Conservation (phyloP, 345 rosid species). For the Eucalyptus leucophloia region DNA sequence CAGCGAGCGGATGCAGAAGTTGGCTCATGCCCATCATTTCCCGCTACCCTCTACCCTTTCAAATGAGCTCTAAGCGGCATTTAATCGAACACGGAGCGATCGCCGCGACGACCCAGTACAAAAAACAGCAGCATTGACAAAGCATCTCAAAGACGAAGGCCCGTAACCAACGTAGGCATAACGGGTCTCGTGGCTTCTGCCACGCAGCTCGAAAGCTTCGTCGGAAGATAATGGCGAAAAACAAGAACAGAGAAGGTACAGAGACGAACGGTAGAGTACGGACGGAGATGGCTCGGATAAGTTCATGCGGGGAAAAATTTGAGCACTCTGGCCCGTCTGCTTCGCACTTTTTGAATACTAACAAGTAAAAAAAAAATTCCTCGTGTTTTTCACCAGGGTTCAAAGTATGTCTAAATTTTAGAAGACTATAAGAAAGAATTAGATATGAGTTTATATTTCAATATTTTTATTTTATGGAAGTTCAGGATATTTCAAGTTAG, state of each 20-base stretch:
- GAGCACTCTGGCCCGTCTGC: background rate
- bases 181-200: background rate
- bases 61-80: background rate
- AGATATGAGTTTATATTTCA: background rate
- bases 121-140: background rate
- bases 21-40: slow-evolving; percentile 14
- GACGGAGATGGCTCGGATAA: background rate
- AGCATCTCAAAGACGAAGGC: background rate
- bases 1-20: background rate
- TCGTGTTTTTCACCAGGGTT: background rate
- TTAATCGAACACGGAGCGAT: background rate
- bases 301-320: background rate
- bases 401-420: background rate
- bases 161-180: background rate
- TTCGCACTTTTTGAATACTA: background rate
- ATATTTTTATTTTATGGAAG: background rate
- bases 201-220: background rate
- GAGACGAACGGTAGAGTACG: background rate
- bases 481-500: background rate
- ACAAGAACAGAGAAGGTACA: background rate
- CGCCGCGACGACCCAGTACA: background rate
- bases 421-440: background rate
- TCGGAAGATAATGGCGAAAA: background rate
- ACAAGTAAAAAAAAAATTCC: too few relatives aligned
- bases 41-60: background rate